Percentiles rank a stretch among this genome's conserved stretches.
These are phyloP conservation scores for Nymphaea thermarum DNA, from an alignment of 164 flowering plant genomes.

Conservation along the genomic window DNA sequence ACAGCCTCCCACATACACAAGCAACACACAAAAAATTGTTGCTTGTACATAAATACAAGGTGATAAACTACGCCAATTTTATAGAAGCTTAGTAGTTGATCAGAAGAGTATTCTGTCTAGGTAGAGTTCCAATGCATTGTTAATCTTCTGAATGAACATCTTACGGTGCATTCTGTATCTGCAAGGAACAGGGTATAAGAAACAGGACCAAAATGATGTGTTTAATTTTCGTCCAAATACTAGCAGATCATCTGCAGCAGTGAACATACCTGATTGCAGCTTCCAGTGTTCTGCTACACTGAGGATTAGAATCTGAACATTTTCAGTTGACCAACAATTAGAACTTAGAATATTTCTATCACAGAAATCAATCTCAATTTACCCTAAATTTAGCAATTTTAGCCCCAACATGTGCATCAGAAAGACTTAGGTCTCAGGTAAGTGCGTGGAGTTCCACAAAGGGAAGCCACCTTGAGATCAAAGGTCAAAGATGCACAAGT, in stretches of 20 bases:
- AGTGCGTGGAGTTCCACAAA: no score
- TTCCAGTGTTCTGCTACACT: slow-evolving; percentile 62
- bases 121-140: slow-evolving; percentile 62
- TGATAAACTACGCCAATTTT: background rate
- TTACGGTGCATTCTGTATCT: slow-evolving; percentile 81
- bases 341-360: no score
- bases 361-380: no score
- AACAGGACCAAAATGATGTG: background rate
- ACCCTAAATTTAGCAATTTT: no score
- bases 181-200: slow-evolving; percentile 12
- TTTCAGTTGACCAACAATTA: no score
- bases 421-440: no score
- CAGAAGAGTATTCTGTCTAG: slow-evolving; percentile 66
- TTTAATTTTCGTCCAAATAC: background rate
- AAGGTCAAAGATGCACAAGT: no score
- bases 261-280: slow-evolving; percentile 61
- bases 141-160: slow-evolving; percentile 49
- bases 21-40: background rate
- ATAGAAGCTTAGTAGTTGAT: background rate
- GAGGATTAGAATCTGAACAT: slow-evolving; percentile 51
- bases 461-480: no score
- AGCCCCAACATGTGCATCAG: no score
- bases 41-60: background rate
- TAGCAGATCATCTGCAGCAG: background rate
- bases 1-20: background rate